Conservation (phyloP, 179 eudicot species). For the Drosera spatulata region DNA sequence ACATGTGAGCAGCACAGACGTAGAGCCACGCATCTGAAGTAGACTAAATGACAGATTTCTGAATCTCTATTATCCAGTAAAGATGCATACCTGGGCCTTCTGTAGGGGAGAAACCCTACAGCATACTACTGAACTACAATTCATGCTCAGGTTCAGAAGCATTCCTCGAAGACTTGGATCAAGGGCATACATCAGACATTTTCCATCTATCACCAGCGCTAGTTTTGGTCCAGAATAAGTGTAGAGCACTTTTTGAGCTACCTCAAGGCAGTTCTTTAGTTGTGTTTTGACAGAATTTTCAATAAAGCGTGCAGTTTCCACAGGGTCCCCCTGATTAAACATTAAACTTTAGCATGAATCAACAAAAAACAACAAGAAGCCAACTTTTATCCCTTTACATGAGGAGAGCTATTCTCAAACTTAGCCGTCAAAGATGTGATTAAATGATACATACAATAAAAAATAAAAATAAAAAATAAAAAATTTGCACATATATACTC, state of each 20-base stretch:
- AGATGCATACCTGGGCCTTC: slow-evolving; percentile 77
- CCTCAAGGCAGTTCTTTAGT: slow-evolving; percentile 60
- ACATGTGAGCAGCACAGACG: too few relatives aligned
- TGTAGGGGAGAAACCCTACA: slow-evolving; percentile 99
- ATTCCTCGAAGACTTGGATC: slow-evolving; percentile 74
- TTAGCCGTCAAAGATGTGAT: too few relatives aligned
- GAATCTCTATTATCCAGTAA: not conserved
- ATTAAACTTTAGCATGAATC: not conserved
- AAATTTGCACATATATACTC: not conserved
- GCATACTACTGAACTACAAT: slow-evolving; percentile 87
- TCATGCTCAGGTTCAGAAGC: slow-evolving; percentile 78
- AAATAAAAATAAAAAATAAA: not conserved
- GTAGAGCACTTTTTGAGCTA: slow-evolving; percentile 49
- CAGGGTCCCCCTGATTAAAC: slow-evolving; percentile 67
- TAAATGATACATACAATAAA: not conserved
- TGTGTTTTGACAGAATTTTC: slow-evolving; percentile 53
- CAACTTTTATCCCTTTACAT: too few relatives aligned
- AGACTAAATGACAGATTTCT: too few relatives aligned
- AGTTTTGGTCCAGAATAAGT: slow-evolving; percentile 45
- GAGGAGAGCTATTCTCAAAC: too few relatives aligned
- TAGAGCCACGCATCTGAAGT: too few relatives aligned
- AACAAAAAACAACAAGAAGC: too few relatives aligned
- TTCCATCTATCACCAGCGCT: slow-evolving; percentile 92
- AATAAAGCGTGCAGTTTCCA: slow-evolving; percentile 67
- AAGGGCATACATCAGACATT: slow-evolving; percentile 93